A percentile compares a stretch with the other conserved stretches of the same genome.
Evolutionary conservation across 2,329 filamentous ascomycete species (phyloP).

Genomic region (Calycina marina): DNA sequence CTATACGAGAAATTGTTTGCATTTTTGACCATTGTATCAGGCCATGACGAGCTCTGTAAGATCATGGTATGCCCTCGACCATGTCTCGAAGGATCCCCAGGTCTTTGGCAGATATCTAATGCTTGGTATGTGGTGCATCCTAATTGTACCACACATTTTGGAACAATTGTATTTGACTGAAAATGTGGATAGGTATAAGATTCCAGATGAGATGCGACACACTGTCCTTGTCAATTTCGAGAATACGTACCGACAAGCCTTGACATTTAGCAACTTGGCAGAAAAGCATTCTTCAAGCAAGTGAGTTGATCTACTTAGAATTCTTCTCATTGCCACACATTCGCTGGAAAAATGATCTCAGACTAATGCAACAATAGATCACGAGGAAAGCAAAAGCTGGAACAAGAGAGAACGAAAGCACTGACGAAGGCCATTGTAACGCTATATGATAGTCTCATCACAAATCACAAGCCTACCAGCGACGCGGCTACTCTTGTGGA

Average conservation of each 20-base stretch:
- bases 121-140: too few relatives aligned
- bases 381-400: not conserved
- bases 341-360: not conserved
- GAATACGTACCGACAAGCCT: slow-evolving; percentile 7
- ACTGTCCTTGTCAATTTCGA: slow-evolving; percentile 5
- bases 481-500: not conserved
- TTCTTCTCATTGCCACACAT: too few relatives aligned
- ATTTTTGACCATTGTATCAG: slow-evolving; percentile 1
- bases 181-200: not conserved
- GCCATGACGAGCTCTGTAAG: not conserved
- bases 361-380: not conserved
- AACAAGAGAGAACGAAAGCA: too few relatives aligned
- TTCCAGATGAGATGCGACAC: not conserved
- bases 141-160: too few relatives aligned
- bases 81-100: slow-evolving; percentile 1
- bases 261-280: slow-evolving; percentile 3
- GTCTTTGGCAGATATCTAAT: too few relatives aligned
- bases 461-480: not conserved
- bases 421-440: too few relatives aligned
- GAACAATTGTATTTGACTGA: not conserved
- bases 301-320: too few relatives aligned
- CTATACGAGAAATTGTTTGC: slow-evolving; percentile 1
- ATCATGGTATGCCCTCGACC: slow-evolving; percentile 2
- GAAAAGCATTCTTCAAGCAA: not conserved
- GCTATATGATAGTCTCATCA: slow-evolving; percentile 1